phyloP scores from a whole-genome alignment of 2,329 filamentous ascomycete species.

The Trichoderma endophyticum region DNA sequence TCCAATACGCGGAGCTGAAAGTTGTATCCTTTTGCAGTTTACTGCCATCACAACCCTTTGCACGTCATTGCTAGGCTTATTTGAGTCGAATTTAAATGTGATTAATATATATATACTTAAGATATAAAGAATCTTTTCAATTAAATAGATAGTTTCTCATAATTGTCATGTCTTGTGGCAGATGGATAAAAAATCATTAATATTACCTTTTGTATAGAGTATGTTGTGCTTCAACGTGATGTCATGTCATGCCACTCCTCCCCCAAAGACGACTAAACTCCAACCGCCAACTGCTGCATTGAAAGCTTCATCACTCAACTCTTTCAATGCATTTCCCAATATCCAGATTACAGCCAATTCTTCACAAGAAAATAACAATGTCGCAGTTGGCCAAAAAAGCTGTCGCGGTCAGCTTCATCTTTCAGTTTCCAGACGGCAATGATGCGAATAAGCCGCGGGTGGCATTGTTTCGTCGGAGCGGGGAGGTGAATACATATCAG shows the following conservation, averaged over 20 bases:
- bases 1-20: neutral
- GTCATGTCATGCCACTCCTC: slow-evolving; percentile 10
- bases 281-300: neutral
- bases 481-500: slow-evolving; percentile 58
- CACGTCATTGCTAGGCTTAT: neutral
- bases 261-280: neutral
- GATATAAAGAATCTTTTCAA: too few species aligned
- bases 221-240: neutral
- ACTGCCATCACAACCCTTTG: neutral
- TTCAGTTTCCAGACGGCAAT: slow-evolving; percentile 41
- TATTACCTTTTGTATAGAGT: neutral
- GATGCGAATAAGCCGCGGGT: slow-evolving; percentile 42
- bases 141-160: neutral
- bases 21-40: neutral
- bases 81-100: neutral
- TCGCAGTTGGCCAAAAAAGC: slow-evolving; percentile 30
- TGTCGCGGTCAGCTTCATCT: slow-evolving; percentile 51
- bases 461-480: slow-evolving; percentile 61
- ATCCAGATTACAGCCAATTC: neutral
- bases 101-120: too few species aligned
- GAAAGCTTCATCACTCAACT: neutral
- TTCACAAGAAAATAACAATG: slow-evolving; percentile 21
- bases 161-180: neutral
- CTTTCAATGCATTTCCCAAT: neutral
- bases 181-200: neutral